phyloP scores from a whole-genome alignment of 352 stramenopile species.

The Globisporangium takayamanum region DNA sequence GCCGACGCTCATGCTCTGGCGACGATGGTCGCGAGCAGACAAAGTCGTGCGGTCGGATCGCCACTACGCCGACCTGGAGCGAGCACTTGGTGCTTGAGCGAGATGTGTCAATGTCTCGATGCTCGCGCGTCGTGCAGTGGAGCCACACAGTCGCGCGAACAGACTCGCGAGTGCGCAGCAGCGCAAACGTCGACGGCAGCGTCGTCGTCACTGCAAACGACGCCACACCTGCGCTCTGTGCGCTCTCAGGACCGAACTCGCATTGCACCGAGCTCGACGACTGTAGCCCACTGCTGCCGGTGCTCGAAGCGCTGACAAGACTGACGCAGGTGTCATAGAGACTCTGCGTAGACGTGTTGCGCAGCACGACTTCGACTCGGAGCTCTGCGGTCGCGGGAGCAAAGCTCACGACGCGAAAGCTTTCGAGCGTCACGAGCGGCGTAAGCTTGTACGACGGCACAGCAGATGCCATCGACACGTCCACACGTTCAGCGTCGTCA shows the following conservation, averaged over 20 bases:
- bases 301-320: slow-evolving; percentile 6
- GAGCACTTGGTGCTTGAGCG: not conserved
- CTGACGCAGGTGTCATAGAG: slow-evolving; percentile 24
- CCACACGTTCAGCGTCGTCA: not conserved
- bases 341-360: slow-evolving; percentile 15
- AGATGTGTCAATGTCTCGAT: not conserved
- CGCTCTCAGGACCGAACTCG: slow-evolving; percentile 1
- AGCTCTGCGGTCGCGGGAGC: slow-evolving; percentile 28
- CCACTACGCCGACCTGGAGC: not conserved
- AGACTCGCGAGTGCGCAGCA: slow-evolving; percentile 1
- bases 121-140: slow-evolving; percentile 1
- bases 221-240: not conserved
- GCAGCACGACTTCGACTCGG: slow-evolving; percentile 23
- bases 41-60: slow-evolving; percentile 4
- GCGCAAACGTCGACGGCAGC: slow-evolving; percentile 6
- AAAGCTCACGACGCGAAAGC: slow-evolving; percentile 32
- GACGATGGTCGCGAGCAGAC: not conserved
- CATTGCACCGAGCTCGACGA: slow-evolving; percentile 4
- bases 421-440: slow-evolving; percentile 20
- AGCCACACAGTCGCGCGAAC: slow-evolving; percentile 15
- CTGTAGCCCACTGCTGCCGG: not conserved
- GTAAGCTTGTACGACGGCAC: slow-evolving; percentile 2
- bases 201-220: slow-evolving; percentile 3
- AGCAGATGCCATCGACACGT: not conserved
- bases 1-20: not conserved